Base-by-base conservation (phyloP, 1,284 basidiomycete species). In the Leccinum griseonigrum region DNA sequence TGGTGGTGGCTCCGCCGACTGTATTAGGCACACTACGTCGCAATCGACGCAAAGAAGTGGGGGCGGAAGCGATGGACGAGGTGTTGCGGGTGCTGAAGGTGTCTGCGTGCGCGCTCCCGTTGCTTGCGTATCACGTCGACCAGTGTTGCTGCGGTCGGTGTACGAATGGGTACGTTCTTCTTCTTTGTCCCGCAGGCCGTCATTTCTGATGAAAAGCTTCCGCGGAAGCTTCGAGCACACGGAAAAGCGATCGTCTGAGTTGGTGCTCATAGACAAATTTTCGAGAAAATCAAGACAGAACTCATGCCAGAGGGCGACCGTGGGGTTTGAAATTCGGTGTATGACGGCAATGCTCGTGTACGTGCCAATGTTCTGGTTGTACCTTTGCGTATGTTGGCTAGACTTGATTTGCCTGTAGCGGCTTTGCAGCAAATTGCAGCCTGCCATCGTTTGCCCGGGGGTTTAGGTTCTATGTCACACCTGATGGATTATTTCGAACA, bases 1-100 rank as follows among this genome's bases (percentile, higher is more conserved):
- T 76, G 75, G 74, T 76, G 69, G 70, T 63, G 68, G 65, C 64
- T 71, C 40, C 67, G 65, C 34, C 59, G 63, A 28, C 71, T 67
- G 10, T 63, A 59, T 38, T 72, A 71, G 73, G 58, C 64, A 28
- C 66, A 74, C 46, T 75, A 68, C 60, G 60, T 58, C 1, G 67
- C 54, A n/a, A 63, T 64, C 3, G 64, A 60, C 36, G 73, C 72
- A 16, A 60, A 72, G 48, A 65, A 63, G 52, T 76, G 71, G 72
- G 57, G 46, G 28, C 64, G 59, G 22, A 60, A 55, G 50, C 61
- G 57, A 56, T 52, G 46, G 54, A 63, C 28, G 60, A 31, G 32
- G n/a, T 60, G 16, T 56, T 59, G 28, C 16, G 43, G 9, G 40
- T 53, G 16, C 18, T 61, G 52, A 70, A 54, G 57, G 18, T 52